These are phyloP conservation scores for Lathyrus tuberosus DNA, from an alignment of 306 rosid genomes.

Conservation along the genomic window DNA sequence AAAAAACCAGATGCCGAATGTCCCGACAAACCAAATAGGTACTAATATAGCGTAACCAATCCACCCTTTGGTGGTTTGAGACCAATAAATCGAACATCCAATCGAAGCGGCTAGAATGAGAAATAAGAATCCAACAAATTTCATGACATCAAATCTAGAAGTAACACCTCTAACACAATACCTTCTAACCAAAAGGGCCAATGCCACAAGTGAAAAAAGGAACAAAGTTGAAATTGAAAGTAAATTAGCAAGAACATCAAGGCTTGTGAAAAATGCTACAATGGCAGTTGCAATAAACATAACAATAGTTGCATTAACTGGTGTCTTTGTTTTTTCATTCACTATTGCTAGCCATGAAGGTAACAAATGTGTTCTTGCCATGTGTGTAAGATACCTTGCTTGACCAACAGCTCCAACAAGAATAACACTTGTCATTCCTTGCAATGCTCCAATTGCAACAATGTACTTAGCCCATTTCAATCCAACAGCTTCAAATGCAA, in stretches of 20 bases:
- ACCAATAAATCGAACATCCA: constrained; percentile 55
- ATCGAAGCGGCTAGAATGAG: constrained; percentile 52
- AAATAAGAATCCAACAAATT: constrained; percentile 44
- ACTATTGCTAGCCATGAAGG: constrained; percentile 71
- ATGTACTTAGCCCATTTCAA: constrained; percentile 74
- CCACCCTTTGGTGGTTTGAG: constrained; percentile 27
- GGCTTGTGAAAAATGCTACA: constrained; percentile 67
- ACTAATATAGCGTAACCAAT: constrained; percentile 44
- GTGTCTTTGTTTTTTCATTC: constrained; percentile 60
- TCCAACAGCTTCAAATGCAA: constrained; percentile 65
- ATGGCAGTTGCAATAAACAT: constrained; percentile 66
- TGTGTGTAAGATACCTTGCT: constrained; percentile 78
- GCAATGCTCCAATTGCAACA: constrained; percentile 68
- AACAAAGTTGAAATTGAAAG: constrained; percentile 78
- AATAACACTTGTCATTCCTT: constrained; percentile 74
- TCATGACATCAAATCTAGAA: constrained; percentile 21
- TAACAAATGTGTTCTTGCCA: constrained; percentile 67
- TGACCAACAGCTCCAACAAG: constrained; percentile 76
- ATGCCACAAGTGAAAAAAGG: constrained; percentile 70
- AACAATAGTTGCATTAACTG: constrained; percentile 60
- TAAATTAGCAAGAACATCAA: constrained; percentile 57
- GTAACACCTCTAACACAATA: constrained; percentile 58
- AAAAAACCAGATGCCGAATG: constrained; percentile 51
- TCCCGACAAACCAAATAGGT: constrained; percentile 61
- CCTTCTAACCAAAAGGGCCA: constrained; percentile 65